Evolutionary conservation across 441 rosid species (phyloP), one percentile per base, ranked within the genome.

Genomic region (Kokia cookei): DNA sequence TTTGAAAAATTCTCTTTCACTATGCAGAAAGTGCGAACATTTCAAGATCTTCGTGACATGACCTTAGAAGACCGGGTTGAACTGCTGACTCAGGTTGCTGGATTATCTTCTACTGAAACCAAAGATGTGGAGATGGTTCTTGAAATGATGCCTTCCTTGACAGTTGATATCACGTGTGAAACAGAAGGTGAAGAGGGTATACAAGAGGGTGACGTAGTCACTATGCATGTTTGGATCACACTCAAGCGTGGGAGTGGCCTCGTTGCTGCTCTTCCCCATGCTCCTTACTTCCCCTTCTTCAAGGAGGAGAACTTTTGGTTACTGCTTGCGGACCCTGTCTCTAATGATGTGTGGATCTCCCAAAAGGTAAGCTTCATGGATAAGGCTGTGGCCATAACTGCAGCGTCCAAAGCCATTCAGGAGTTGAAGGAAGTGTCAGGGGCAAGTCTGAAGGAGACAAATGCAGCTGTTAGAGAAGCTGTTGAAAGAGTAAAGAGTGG

Each of bases 131-230:
- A 96, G 84, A 82, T 76, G 77, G 99, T 93, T 42, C 82, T 96
- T 61, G 97, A 84, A 87, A 96, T 93, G 97, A 91, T 93, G 94
- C 99, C 99, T 70, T 91, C 97, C 7, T 69, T 96, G 77, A 82
- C 94, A 59, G 53, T 93, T n/a, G 98, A 92, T 76, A 88, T 88
- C 73, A 89, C 87, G 57, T 93, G 97, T 24, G 97, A 93, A 83
- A 96, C 99, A 26, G 98, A 93, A 77, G 99, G 98, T 32, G 99
- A 96, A 82, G 99, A 96, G 73, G 97, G 99, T 48, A 89, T 96
- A 59, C 99, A 93, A 80, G 99, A 96, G 84, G 97, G 97, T 48
- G 97, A 96, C 55, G 76, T 90, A 2, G 96, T 96, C 57, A 92
- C 98, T 8, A 54, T 92, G 74, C 97, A 91, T 75, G 97, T 97